Conservation (phyloP, 2,329 filamentous ascomycete species). For the Fusarium tjaetaba region DNA sequence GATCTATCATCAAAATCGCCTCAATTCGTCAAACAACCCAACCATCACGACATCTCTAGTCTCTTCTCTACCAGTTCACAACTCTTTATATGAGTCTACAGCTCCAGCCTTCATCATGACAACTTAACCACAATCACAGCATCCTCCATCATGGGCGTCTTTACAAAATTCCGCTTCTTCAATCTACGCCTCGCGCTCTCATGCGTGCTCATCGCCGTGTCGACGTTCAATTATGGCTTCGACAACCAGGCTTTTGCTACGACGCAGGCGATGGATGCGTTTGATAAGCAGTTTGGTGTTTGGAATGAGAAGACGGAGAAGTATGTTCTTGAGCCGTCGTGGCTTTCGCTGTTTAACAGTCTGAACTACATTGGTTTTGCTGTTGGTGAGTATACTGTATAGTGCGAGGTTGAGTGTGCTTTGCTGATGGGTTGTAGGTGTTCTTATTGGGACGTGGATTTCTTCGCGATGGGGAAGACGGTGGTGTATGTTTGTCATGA, state of each 20-base stretch:
- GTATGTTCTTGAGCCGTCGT: slow-evolving; percentile 46
- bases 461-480: slow-evolving; percentile 39
- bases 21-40: slow-evolving; percentile 24
- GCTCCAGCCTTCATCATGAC: not conserved
- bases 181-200: slow-evolving; percentile 33
- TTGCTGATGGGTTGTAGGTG: slow-evolving; percentile 19
- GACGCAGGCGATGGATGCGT: slow-evolving; percentile 51
- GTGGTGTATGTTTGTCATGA: slow-evolving; percentile 50
- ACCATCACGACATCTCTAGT: slow-evolving; percentile 31
- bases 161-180: slow-evolving; percentile 39
- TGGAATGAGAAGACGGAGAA: slow-evolving; percentile 34
- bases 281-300: slow-evolving; percentile 48
- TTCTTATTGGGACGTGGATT: slow-evolving; percentile 36
- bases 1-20: not conserved
- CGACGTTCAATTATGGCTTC: slow-evolving; percentile 53
- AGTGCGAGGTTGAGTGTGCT: fast-evolving
- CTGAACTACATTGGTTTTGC: slow-evolving; percentile 50
- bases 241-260: slow-evolving; percentile 52
- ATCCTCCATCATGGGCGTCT: slow-evolving; percentile 21
- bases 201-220: slow-evolving; percentile 48
- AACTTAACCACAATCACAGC: not conserved
- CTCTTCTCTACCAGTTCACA: not conserved
- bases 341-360: slow-evolving; percentile 50
- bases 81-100: slow-evolving; percentile 6
- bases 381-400: slow-evolving; percentile 32